Conservation (phyloP, 2,329 filamentous ascomycete species). For the Neonectria sp. region DNA sequence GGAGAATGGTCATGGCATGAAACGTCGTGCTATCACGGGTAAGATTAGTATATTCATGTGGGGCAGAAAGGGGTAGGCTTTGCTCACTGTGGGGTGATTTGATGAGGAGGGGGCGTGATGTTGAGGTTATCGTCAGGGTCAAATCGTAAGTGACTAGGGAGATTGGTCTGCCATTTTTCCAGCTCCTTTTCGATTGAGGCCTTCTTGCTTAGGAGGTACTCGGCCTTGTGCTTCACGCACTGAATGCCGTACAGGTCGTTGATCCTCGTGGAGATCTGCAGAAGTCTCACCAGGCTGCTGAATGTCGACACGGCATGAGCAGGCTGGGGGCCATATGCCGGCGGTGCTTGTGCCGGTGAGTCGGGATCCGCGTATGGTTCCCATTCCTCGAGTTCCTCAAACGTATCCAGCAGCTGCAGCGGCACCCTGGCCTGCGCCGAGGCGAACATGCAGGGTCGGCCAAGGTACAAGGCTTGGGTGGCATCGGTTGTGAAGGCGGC, state of each 20-base stretch:
- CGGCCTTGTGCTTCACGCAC: slow-evolving; percentile 45
- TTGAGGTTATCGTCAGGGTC: slow-evolving; percentile 45
- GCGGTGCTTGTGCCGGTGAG: slow-evolving; percentile 44
- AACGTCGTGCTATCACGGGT: slow-evolving; percentile 50
- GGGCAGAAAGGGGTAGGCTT: slow-evolving; percentile 7
- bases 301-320: slow-evolving; percentile 49
- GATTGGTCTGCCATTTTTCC: slow-evolving; percentile 46
- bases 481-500: slow-evolving; percentile 53
- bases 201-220: slow-evolving; percentile 47
- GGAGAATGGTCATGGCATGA: slow-evolving; percentile 59
- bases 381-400: slow-evolving; percentile 54
- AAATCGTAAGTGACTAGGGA: slow-evolving; percentile 47
- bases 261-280: slow-evolving; percentile 49
- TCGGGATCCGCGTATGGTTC: slow-evolving; percentile 51
- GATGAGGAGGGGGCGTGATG: slow-evolving; percentile 48
- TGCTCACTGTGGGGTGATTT: slow-evolving; percentile 50
- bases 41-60: slow-evolving; percentile 28
- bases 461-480: slow-evolving; percentile 52
- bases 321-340: slow-evolving; percentile 47
- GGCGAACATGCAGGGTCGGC: slow-evolving; percentile 52
- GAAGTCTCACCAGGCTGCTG: slow-evolving; percentile 46
- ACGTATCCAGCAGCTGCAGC: slow-evolving; percentile 50
- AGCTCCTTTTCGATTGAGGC: slow-evolving; percentile 46
- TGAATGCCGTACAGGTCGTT: slow-evolving; percentile 48
- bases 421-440: slow-evolving; percentile 52